phyloP scores from a whole-genome alignment of 352 stramenopile genomes.

The Phytophthora pisi region DNA sequence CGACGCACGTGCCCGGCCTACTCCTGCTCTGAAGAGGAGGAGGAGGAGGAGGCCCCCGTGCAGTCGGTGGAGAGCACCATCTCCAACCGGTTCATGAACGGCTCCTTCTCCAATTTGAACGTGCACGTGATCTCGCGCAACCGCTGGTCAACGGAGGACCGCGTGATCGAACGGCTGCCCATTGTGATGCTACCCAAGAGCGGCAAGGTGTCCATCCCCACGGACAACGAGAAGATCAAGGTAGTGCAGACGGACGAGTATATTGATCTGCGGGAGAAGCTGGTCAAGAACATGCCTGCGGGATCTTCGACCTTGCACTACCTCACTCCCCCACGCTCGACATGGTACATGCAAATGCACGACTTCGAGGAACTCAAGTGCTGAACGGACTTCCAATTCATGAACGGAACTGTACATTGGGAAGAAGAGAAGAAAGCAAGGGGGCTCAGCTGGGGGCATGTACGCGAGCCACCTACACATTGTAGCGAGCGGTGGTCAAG shows the following conservation, averaged over 20 bases:
- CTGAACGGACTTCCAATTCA: slow-evolving; percentile 17
- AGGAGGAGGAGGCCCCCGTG: slow-evolving; percentile 59
- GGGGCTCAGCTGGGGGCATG: slow-evolving; percentile 1
- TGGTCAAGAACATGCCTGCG: slow-evolving; percentile 52
- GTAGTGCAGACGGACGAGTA: slow-evolving; percentile 72
- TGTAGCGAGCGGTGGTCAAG: slow-evolving; percentile 14
- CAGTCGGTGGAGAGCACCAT: slow-evolving; percentile 82
- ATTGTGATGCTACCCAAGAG: slow-evolving; percentile 74
- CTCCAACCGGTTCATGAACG: slow-evolving; percentile 83
- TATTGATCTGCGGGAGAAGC: slow-evolving; percentile 63
- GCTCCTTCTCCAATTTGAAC: slow-evolving; percentile 75
- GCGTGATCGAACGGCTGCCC: slow-evolving; percentile 63
- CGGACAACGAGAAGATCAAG: slow-evolving; percentile 80
- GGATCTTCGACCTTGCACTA: slow-evolving; percentile 40
- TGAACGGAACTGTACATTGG: neutral
- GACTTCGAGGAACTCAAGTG: slow-evolving; percentile 71
- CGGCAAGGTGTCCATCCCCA: slow-evolving; percentile 65
- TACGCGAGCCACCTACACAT: slow-evolving; percentile 9
- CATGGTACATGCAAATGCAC: slow-evolving; percentile 86
- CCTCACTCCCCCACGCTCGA: slow-evolving; percentile 77
- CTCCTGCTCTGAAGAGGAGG: slow-evolving; percentile 73
- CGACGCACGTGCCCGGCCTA: slow-evolving; percentile 53
- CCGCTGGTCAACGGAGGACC: slow-evolving; percentile 71
- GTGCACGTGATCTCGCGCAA: slow-evolving; percentile 79
- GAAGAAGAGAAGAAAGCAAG: slow-evolving; percentile 13